Evolutionary conservation across 176 grass and related monocot species (phyloP).

Genomic region (Chrysopogon serrulatus): DNA sequence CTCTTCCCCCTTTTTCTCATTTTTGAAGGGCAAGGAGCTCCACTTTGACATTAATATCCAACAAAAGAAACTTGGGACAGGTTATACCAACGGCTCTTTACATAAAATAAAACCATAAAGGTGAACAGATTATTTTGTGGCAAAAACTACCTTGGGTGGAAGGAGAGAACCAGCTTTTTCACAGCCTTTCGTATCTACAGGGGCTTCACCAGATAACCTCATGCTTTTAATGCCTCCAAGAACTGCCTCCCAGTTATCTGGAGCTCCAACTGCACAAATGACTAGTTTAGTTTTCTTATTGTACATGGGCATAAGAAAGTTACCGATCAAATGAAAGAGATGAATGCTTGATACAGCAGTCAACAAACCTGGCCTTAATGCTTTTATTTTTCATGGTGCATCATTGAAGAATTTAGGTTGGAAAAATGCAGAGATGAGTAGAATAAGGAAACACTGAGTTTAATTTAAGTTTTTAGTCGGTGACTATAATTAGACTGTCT

Average conservation of each 20-base stretch:
- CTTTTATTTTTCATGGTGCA: background rate
- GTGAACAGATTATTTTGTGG: background rate
- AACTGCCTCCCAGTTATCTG: conserved; percentile 75
- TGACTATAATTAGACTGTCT: background rate
- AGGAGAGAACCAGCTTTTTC: conserved; percentile 84
- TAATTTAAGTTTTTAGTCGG: background rate
- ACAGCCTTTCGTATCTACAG: conserved; percentile 90
- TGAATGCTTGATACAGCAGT: background rate
- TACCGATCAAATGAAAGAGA: background rate
- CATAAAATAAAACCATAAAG: background rate
- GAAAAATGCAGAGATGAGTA: background rate
- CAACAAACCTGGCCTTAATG: background rate
- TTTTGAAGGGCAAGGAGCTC: background rate
- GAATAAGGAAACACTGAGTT: background rate
- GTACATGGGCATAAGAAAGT: background rate
- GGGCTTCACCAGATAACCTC: conserved; percentile 68
- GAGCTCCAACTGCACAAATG: conserved; percentile 38
- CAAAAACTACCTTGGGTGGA: conserved; percentile 61
- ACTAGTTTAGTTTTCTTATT: conserved; percentile 7
- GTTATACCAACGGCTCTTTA: background rate
- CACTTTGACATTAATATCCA: background rate
- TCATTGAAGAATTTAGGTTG: background rate
- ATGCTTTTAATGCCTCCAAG: conserved; percentile 89
- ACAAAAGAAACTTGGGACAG: background rate
- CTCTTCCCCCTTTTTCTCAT: background rate